Percentiles rank a stretch among this genome's conserved stretches.
Evolutionary conservation across 1,139 yeast genomes (phyloP).

Genomic region (Suzukiozyma palmioleophila): DNA sequence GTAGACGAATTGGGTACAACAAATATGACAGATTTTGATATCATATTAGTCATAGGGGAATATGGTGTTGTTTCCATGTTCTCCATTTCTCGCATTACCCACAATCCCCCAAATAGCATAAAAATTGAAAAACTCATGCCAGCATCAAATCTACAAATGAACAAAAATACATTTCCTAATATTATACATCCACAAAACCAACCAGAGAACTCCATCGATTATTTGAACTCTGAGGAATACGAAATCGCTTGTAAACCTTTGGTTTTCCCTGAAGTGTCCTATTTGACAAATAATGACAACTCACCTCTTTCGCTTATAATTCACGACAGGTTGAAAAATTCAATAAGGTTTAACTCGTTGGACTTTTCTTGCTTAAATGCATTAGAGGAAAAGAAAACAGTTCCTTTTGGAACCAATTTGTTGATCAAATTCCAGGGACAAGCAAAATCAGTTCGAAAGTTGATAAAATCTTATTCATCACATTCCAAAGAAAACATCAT

Average conservation of each 20-base stretch:
- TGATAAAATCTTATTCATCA: constrained; percentile 53
- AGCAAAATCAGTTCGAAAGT: constrained; percentile 65
- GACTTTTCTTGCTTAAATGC: constrained; percentile 12
- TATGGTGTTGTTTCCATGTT: constrained; percentile 43
- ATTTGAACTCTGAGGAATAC: constrained; percentile 13
- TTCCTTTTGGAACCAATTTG: constrained; percentile 15
- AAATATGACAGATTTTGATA: constrained; percentile 33
- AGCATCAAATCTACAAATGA: constrained; percentile 8
- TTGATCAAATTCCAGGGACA: constrained; percentile 74
- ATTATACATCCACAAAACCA: neutral
- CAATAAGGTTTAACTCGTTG: constrained; percentile 27
- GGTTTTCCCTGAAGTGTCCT: constrained; percentile 17
- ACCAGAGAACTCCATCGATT: constrained; percentile 5
- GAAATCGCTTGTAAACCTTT: constrained; percentile 20
- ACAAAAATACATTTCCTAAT: constrained; percentile 14
- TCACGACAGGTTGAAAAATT: constrained; percentile 38
- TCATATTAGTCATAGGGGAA: constrained; percentile 50
- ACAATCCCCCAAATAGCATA: constrained; percentile 41
- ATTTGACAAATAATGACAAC: constrained; percentile 11
- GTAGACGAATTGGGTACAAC: constrained; percentile 8
- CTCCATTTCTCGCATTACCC: constrained; percentile 49
- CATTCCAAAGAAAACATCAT: constrained; percentile 22
- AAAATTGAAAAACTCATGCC: constrained; percentile 17
- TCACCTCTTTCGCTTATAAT: constrained; percentile 23
- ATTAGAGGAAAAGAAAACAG: constrained; percentile 2